These are phyloP conservation scores for Aureobasidium uvarum DNA, from an alignment of 2,329 filamentous ascomycete species.

Conservation along the genomic window DNA sequence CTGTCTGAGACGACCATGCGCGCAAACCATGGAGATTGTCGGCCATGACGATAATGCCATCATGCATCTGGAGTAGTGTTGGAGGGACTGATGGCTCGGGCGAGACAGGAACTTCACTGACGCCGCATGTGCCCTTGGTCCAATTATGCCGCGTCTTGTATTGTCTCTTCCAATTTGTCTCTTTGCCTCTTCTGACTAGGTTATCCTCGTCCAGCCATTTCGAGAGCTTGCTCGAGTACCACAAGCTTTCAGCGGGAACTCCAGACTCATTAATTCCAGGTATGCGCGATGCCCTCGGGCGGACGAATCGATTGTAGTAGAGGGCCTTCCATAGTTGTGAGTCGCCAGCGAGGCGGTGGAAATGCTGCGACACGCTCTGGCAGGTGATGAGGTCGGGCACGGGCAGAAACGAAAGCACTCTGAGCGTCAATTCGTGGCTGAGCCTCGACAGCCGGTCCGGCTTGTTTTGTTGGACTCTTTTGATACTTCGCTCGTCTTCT, in stretches of 20 bases:
- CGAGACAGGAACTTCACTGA: conserved; percentile 70
- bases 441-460: conserved; percentile 67
- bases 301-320: conserved; percentile 85
- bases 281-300: conserved; percentile 73
- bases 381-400: conserved; percentile 65
- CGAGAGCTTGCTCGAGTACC: conserved; percentile 56
- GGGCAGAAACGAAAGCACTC: conserved; percentile 75
- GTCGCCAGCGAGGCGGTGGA: conserved; percentile 70
- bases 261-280: conserved; percentile 59
- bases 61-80: conserved; percentile 71
- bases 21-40: conserved; percentile 68
- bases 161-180: conserved; percentile 79
- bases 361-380: conserved; percentile 70
- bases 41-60: conserved; percentile 74
- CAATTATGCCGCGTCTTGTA: conserved; percentile 91
- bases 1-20: conserved; percentile 68
- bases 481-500: conserved; percentile 14
- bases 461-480: conserved; percentile 10
- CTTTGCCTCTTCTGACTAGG: conserved; percentile 50
- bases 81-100: conserved; percentile 54
- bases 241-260: conserved; percentile 41
- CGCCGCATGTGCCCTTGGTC: conserved; percentile 75
- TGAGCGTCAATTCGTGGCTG: conserved; percentile 84
- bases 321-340: conserved; percentile 87
- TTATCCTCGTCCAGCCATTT: conserved; percentile 63